phyloP scores from a whole-genome alignment of 352 stramenopile genomes.

The Pythium aquatile region DNA sequence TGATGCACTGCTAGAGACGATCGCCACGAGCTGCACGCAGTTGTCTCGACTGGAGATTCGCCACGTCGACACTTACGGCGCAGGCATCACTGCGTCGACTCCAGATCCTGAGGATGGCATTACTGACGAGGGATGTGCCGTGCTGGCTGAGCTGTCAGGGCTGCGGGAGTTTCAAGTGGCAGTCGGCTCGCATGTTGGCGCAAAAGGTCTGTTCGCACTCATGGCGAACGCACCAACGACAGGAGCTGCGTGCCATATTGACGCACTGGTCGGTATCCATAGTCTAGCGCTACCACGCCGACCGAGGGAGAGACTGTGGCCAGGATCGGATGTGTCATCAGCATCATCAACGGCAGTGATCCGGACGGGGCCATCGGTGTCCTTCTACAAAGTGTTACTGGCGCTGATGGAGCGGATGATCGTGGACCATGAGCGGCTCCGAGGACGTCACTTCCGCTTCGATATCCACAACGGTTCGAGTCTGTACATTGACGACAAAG shows the following conservation, averaged over 20 bases:
- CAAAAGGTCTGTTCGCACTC: constrained; percentile 66
- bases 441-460: constrained; percentile 10
- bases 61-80: not conserved
- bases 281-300: not conserved
- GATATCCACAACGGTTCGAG: constrained; percentile 12
- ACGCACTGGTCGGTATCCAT: constrained; percentile 21
- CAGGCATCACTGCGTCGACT: not conserved
- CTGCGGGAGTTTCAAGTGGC: not conserved
- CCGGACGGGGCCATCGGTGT: constrained; percentile 16
- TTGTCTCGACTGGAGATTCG: constrained; percentile 4
- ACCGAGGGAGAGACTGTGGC: not conserved
- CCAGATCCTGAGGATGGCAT: not conserved
- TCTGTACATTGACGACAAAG: constrained; percentile 10
- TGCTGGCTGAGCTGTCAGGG: constrained; percentile 1
- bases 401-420: constrained; percentile 13
- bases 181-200: constrained; percentile 32
- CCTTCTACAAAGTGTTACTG: constrained; percentile 24
- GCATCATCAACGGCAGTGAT: not conserved
- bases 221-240: constrained; percentile 57
- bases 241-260: constrained; percentile 27
- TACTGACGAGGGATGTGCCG: constrained; percentile 1
- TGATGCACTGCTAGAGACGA: constrained; percentile 12
- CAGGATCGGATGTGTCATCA: not conserved
- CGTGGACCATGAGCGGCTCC: not conserved
- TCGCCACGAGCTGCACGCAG: not conserved